These are phyloP conservation scores for Meripilus lineatus DNA, from an alignment of 1,284 basidiomycete species.

Conservation along the genomic window DNA sequence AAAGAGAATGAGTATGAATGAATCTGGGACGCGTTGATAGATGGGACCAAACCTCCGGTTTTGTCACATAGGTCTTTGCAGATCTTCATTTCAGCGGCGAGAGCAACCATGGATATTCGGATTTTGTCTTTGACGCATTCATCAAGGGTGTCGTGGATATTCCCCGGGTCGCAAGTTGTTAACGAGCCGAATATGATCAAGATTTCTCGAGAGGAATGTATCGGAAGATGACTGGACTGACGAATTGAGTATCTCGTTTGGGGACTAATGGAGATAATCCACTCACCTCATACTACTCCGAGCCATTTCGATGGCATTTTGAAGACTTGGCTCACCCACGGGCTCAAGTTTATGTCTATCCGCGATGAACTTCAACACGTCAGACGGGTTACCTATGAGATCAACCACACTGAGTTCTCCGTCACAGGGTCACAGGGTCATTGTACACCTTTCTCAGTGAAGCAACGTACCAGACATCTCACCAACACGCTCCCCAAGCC, in stretches of 20 bases:
- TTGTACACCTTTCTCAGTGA: no score
- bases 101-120: constrained; percentile 87
- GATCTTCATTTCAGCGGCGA: constrained; percentile 97
- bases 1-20: neutral
- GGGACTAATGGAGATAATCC: no score
- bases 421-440: neutral
- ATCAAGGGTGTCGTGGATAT: constrained; percentile 90
- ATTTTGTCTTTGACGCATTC: constrained; percentile 80
- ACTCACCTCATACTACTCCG: constrained; percentile 81
- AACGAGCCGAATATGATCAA: constrained; percentile 91
- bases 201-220: constrained; percentile 93
- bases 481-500: constrained; percentile 81
- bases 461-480: constrained; percentile 77
- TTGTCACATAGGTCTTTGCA: constrained; percentile 87
- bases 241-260: constrained; percentile 5
- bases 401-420: constrained; percentile 2
- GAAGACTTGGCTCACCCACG: constrained; percentile 88
- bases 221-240: constrained; percentile 78
- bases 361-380: constrained; percentile 80
- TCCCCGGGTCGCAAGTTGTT: constrained; percentile 95
- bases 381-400: constrained; percentile 88
- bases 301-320: constrained; percentile 97
- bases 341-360: constrained; percentile 90
- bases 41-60: constrained; percentile 66
- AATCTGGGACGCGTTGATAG: neutral